Evolutionary conservation across 345 rosid genomes (phyloP).

Genomic region (Citrus australasica): DNA sequence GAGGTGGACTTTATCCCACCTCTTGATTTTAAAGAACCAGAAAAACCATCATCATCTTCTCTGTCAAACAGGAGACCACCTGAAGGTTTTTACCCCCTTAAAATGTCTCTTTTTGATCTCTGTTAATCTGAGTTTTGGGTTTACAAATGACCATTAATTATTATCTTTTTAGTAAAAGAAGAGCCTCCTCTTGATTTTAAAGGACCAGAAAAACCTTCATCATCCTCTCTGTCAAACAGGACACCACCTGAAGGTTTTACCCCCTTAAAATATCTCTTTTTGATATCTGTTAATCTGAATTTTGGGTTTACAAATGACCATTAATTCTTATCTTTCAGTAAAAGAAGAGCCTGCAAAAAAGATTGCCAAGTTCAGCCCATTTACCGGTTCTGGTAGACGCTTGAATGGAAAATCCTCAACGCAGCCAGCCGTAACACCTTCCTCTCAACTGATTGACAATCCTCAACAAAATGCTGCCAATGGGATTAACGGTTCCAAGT

Average conservation of each 20-base stretch:
- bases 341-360: constrained; percentile 42
- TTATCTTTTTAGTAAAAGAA: too few species aligned
- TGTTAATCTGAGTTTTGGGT: not conserved
- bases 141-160: not conserved
- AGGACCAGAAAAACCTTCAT: constrained; percentile 46
- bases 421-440: constrained; percentile 16
- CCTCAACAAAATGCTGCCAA: constrained; percentile 19
- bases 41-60: constrained; percentile 32
- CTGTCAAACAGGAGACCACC: constrained; percentile 26
- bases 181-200: constrained; percentile 57
- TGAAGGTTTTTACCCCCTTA: constrained; percentile 32
- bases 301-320: not conserved
- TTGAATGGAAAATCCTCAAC: constrained; percentile 49
- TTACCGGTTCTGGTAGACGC: constrained; percentile 53
- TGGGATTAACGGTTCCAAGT: constrained; percentile 20
- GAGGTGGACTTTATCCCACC: constrained; percentile 76
- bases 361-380: constrained; percentile 44
- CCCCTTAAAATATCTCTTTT: too few species aligned
- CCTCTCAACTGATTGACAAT: constrained; percentile 11
- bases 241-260: constrained; percentile 13
- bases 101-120: not conserved
- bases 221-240: constrained; percentile 23
- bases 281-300: not conserved
- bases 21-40: constrained; percentile 61
- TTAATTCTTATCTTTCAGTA: constrained; percentile 17